Evolutionary conservation across 805 yeast genomes (phyloP), one percentile per base, ranked within the genome.

Genomic region (Spathaspora girioi): DNA sequence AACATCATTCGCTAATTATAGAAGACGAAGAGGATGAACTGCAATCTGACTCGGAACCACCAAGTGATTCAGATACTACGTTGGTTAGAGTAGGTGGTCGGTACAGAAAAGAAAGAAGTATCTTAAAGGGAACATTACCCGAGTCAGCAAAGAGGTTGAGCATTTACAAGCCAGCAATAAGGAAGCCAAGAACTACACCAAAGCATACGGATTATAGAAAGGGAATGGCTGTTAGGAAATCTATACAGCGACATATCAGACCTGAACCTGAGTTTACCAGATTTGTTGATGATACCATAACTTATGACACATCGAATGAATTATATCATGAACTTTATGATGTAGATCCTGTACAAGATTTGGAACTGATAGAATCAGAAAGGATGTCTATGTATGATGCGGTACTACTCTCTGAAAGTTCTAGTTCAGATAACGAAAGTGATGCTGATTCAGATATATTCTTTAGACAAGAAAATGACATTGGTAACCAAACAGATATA

Each of bases 101-200:
- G 26, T 42, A 45, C 14, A 26, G 61, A 26, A 69, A 61, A 50
- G 68, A 68, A 43, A 68, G 61, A 44, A 63, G 61, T 40, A 63
- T 70, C 10, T 56, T 73, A 5, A 53, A 63, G 29, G 78, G 78
- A 0, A 70, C 67, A 1, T 57, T 72, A 12, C 78, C 78, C 0
- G 77, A 71, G 48, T 72, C 76, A 3, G 71, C 75, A 4, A 71
- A 67, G 50, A 52, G 74, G 19, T 56, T 70, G 8, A 60, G 56
- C 5, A 54, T 64, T 12, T 70, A 61, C 45, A 61, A 61, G 42
- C 3, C 38, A 17, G 46, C 5, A 23, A 38, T 35, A 51, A 48
- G 29, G 14, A 35, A 35, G 17, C 4, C 17, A 3, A 35, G 14
- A 35, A 6, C 40, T 15, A 35, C 17, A 4, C 32, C 47, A 35